Evolutionary conservation across 805 yeast genomes (phyloP), one percentile per base, ranked within the genome.

Genomic region (Pachysolen tannophilus): DNA sequence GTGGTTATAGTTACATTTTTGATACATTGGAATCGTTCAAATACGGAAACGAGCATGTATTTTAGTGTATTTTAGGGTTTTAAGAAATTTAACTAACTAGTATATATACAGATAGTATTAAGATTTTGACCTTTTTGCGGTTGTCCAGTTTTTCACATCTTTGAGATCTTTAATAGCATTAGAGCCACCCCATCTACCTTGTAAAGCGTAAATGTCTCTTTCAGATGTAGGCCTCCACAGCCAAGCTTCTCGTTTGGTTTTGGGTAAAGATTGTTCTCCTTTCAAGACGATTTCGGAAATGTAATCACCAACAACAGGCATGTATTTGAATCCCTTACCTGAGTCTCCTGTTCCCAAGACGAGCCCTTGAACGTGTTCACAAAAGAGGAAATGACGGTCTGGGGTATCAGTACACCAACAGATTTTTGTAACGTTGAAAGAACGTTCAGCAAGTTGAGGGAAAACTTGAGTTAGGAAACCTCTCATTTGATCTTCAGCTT

Each of bases 321-420:
- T 53, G 39, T 48, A 48, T 45, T 56, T 59, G 49, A 56, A 60
- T 0, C 62, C 61, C 30, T 55, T 52, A 1, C 65, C 63, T 5
- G 63, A 56, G 28, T 58, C 65, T 30, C 65, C 65, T 23, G 64
- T 53, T 10, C 55, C 61, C 14, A 60, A 32, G 20, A 55, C 36
- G 26, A 58, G 32, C n/a, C 39, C 38, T 0, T 49, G 47, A 17
- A 46, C 49, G 33, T 55, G 60, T 6, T 48, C 47, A 28, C 54
- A 46, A 26, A 57, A 44, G 11, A 57, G 41, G 39, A 56, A 55
- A 30, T 52, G 46, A 25, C 62, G 47, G 29, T 57, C 61, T 7
- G 55, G 50, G 2, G 63, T 52, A 33, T 57, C 64, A 1, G 63
- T 56, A 33, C 61, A 55, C 63, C 64, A 59, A 33, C 64, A 58